A percentile compares a stretch with the other conserved stretches of the same genome.
Evolutionary conservation across 768 basidiomycete species (phyloP).

Genomic region (Mycena vitilis): DNA sequence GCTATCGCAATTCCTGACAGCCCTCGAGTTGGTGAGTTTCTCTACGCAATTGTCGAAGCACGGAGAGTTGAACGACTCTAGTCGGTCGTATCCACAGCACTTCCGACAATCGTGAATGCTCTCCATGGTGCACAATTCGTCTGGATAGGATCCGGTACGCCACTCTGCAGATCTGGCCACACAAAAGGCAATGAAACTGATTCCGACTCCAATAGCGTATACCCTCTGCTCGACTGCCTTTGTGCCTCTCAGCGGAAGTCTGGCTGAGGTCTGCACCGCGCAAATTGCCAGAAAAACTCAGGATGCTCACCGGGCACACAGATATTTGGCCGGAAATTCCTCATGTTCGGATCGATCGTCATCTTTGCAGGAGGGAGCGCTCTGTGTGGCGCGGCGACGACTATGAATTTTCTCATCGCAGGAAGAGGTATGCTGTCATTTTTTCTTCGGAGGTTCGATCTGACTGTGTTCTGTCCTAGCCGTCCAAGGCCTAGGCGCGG

Average conservation of each 20-base stretch:
- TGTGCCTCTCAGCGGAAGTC: slow-evolving; percentile 11
- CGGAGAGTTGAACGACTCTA: background rate
- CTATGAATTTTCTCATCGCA: background rate
- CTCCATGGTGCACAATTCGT: slow-evolving; percentile 52
- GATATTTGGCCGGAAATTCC: slow-evolving; percentile 53
- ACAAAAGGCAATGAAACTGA: background rate
- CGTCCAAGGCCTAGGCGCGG: slow-evolving; percentile 54
- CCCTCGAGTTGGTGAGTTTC: slow-evolving; percentile 20
- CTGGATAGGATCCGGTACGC: slow-evolving; percentile 53
- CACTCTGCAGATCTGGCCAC: background rate
- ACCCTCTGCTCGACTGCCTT: slow-evolving; percentile 6
- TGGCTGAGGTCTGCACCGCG: background rate
- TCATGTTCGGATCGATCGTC: slow-evolving; percentile 45
- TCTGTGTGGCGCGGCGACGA: slow-evolving; percentile 49
- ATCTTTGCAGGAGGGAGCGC: slow-evolving; percentile 59
- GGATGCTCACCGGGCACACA: slow-evolving; percentile 16
- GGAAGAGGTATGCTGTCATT: too few relatives aligned
- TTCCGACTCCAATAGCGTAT: background rate
- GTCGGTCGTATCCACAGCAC: slow-evolving; percentile 37
- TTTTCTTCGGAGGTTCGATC: too few relatives aligned
- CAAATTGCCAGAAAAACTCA: background rate
- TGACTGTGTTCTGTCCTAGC: slow-evolving; percentile 40
- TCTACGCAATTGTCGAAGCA: too few relatives aligned
- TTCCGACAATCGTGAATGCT: slow-evolving; percentile 43
- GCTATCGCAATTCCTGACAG: slow-evolving; percentile 22